Conservation (phyloP, 345 rosid species). For the Raphanus sativus region DNA sequence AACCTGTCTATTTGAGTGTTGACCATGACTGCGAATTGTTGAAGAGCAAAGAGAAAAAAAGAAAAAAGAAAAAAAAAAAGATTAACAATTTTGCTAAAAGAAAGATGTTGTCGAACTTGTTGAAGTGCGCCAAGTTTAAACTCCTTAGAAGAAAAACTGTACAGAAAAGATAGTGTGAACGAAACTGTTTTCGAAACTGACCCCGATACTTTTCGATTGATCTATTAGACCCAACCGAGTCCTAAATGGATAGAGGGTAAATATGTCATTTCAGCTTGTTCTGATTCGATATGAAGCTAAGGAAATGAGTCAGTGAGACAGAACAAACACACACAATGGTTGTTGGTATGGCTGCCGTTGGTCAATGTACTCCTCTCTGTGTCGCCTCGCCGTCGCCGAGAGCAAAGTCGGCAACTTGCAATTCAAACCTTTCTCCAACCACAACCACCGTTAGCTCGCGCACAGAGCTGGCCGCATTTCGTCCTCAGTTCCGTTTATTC, state of each 20-base stretch:
- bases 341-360: slow-evolving; percentile 32
- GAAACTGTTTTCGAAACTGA: neutral
- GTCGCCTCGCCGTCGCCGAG: slow-evolving; percentile 15
- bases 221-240: neutral
- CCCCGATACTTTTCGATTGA: neutral
- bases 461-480: slow-evolving; percentile 47
- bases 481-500: slow-evolving; percentile 55
- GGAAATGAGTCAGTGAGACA: neutral
- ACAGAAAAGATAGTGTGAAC: neutral
- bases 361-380: slow-evolving; percentile 29
- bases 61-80: too few species aligned
- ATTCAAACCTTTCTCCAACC: slow-evolving; percentile 27
- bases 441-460: slow-evolving; percentile 37
- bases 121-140: neutral
- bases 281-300: slow-evolving; percentile 2
- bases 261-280: neutral
- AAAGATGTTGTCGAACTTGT: slow-evolving; percentile 9
- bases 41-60: too few species aligned
- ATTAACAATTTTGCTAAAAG: slow-evolving; percentile 6
- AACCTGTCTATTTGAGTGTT: neutral
- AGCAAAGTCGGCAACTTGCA: neutral
- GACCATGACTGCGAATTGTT: neutral
- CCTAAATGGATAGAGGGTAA: slow-evolving; percentile 9
- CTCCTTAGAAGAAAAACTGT: neutral
- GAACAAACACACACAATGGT: slow-evolving; percentile 23